Evolutionary conservation across 495 filamentous ascomycete species (phyloP), one percentile per base, ranked within the genome.

Genomic region (Jackrogersella multiformis): DNA sequence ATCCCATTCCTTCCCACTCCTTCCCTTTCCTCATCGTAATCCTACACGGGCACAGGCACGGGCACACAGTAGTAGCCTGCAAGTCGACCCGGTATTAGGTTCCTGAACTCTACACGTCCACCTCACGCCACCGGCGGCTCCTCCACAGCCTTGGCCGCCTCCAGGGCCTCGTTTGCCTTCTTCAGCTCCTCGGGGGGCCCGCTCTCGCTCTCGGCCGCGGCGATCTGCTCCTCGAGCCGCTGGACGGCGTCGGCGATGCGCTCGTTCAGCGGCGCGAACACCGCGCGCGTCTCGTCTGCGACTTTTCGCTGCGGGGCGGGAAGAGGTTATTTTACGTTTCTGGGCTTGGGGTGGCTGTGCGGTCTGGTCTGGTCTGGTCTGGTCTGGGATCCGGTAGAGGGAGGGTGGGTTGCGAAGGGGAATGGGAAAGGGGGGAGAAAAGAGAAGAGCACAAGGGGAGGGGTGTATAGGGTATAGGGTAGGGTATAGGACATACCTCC

Each of bases 281-380:
- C 87, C 24, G 87, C 89, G 73, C 89, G 88, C 26, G 94, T 98
- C 77, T 97, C 91, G 64, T 93, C 85, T 13, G 92, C 77, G 15
- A 90, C 92, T 78, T 81, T 84, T 72, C 85, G 84, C 94, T 97
- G 48, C 54, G 38, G 0, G n/a, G 51, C 63, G 51, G n/a, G 4
- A 5, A 34, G 24, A 73, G n/a, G n/a, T n/a, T n/a, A n/a, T n/a
- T n/a, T n/a, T n/a, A n/a, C n/a, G n/a, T n/a, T n/a, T n/a, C n/a
- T n/a, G n/a, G n/a, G n/a, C n/a, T n/a, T n/a, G n/a, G n/a, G n/a
- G n/a, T n/a, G n/a, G n/a, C n/a, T n/a, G n/a, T n/a, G n/a, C n/a
- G n/a, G n/a, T n/a, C n/a, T n/a, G n/a, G n/a, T n/a, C n/a, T n/a
- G n/a, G n/a, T n/a, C n/a, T n/a, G n/a, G n/a, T n/a, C n/a, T n/a